Evolutionary conservation across 1,284 basidiomycete genomes (phyloP), one percentile per base, ranked within the genome.

Genomic region (Microbotryum violaceum): DNA sequence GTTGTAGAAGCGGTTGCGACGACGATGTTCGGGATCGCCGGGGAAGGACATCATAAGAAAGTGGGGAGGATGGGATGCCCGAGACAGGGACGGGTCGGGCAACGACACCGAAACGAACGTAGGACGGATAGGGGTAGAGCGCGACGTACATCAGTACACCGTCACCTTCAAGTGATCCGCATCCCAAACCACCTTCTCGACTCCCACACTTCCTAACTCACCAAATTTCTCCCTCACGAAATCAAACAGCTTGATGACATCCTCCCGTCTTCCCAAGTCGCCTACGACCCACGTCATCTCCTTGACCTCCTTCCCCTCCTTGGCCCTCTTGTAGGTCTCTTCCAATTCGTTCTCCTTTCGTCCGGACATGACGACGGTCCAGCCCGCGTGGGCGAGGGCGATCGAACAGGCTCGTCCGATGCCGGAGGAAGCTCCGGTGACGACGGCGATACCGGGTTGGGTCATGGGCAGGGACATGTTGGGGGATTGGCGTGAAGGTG

Each of bases 191-290:
- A 12, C 37, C 2, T 37, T 37, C 14, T 16, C 9, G 25, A 70
- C 78, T n/a, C n/a, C n/a, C n/a, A n/a, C n/a, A n/a, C n/a, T n/a
- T n/a, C n/a, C n/a, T n/a, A n/a, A n/a, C n/a, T 52, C 70, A 82
- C 86, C 86, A 70, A 85, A 89, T 60, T 78, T 78, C 27, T 78
- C 74, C 51, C 82, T 73, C 2, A 84, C 79, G 44, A 77, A 72
- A 10, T 75, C 70, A 72, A 90, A 90, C 52, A 89, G 75, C n/a
- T 70, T 70, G 63, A 77, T 74, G 2, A 88, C 84, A 57, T 83
- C 83, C 0, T 72, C 75, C 70, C 86, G 83, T 51, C 82, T 77
- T 0, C 82, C 78, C 12, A 89, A 80, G 71, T 89, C 85, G 1
- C 86, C 88, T 0, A 78, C 70, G 20, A 85, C 73, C 9, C 81